Evolutionary conservation across 208 protist species (phyloP).

Genomic region (Angomonas desouzai): DNA sequence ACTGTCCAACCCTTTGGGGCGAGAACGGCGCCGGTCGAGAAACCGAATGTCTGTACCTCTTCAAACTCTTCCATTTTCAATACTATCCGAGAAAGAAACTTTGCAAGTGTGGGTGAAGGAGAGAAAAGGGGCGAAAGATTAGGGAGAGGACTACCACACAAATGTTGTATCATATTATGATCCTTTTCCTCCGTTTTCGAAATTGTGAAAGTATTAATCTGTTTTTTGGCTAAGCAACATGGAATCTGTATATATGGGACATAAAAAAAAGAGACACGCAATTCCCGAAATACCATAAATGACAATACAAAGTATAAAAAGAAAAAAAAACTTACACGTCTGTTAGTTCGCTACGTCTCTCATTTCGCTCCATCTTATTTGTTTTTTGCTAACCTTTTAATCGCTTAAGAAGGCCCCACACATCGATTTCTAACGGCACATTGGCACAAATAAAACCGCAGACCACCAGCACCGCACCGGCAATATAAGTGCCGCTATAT

Average conservation of each 20-base stretch:
- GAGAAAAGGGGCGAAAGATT: too few species aligned
- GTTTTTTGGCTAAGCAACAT: too few species aligned
- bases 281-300: too few species aligned
- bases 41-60: slow-evolving; percentile 30
- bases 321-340: slow-evolving; percentile 10
- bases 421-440: slow-evolving; percentile 29
- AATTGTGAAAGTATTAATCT: not conserved
- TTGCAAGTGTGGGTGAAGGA: too few species aligned
- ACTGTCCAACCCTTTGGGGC: slow-evolving; percentile 49
- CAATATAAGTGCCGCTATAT: slow-evolving; percentile 63
- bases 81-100: too few species aligned
- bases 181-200: not conserved
- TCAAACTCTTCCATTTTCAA: slow-evolving; percentile 19
- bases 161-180: too few species aligned
- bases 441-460: slow-evolving; percentile 77
- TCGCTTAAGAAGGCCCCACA: slow-evolving; percentile 9
- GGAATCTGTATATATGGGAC: not conserved
- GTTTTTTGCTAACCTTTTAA: not conserved
- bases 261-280: slow-evolving; percentile 5
- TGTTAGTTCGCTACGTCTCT: too few species aligned
- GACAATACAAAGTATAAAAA: slow-evolving; percentile 9
- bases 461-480: slow-evolving; percentile 68
- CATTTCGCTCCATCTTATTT: too few species aligned
- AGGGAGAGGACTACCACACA: too few species aligned
- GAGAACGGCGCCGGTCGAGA: slow-evolving; percentile 48